These are phyloP conservation scores for Quercus agrifolia DNA, from an alignment of 306 rosid genomes.

Conservation along the genomic window DNA sequence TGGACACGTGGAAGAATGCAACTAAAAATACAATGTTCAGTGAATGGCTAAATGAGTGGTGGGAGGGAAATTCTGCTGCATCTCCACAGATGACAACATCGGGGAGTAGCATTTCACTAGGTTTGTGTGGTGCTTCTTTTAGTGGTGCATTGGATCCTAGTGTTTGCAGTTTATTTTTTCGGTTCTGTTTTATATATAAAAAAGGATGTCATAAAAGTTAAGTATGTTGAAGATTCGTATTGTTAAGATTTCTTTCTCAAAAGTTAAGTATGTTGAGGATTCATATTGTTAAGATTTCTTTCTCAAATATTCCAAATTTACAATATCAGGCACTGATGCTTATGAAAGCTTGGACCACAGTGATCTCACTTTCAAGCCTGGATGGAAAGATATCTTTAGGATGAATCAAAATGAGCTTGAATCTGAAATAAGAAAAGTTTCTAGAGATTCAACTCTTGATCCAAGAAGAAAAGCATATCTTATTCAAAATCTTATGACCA, in stretches of 20 bases:
- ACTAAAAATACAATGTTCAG: constrained; percentile 72
- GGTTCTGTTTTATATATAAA: not conserved
- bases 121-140: constrained; percentile 16
- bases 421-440: constrained; percentile 59
- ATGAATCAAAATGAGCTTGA: constrained; percentile 51
- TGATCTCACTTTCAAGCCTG: constrained; percentile 65
- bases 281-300: not conserved
- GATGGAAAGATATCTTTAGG: constrained; percentile 75
- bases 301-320: not conserved
- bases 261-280: not conserved
- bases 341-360: constrained; percentile 46
- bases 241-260: not conserved
- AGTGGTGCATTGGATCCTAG: not conserved
- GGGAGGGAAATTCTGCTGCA: constrained; percentile 60
- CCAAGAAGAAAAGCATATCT: constrained; percentile 74
- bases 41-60: constrained; percentile 75
- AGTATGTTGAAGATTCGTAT: not conserved
- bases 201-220: not conserved
- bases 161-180: not conserved
- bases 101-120: constrained; percentile 34
- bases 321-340: constrained; percentile 19
- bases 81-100: constrained; percentile 24
- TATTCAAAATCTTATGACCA: constrained; percentile 44
- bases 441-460: constrained; percentile 63
- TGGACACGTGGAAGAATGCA: constrained; percentile 83